phyloP scores from a whole-genome alignment of 352 stramenopile genomes.

The Globisporangium emineosum region DNA sequence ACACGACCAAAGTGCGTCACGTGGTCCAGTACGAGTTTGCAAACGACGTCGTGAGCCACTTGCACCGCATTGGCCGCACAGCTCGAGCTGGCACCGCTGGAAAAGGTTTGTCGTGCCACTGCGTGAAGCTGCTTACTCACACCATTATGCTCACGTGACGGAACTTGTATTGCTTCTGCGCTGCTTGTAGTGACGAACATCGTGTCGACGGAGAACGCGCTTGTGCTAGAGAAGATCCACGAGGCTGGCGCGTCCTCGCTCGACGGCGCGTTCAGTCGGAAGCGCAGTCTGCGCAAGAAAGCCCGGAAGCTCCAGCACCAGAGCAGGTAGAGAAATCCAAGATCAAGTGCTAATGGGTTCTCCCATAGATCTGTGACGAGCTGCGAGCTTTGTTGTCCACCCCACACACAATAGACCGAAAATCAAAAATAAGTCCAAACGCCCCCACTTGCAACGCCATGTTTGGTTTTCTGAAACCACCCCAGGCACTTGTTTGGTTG shows the following conservation, averaged over 20 bases:
- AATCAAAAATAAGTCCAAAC: not conserved
- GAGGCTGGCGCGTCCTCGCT: slow-evolving; percentile 48
- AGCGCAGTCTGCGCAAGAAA: slow-evolving; percentile 80
- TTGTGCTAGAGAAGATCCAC: slow-evolving; percentile 65
- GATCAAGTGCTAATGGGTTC: too few species aligned
- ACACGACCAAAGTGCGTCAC: slow-evolving; percentile 67
- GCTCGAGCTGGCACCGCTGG: slow-evolving; percentile 50
- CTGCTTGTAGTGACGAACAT: slow-evolving; percentile 59
- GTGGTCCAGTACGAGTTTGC: slow-evolving; percentile 84
- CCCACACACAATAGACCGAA: not conserved
- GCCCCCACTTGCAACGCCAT: not conserved
- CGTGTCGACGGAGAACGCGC: slow-evolving; percentile 49
- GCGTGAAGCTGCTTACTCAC: too few species aligned
- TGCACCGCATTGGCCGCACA: slow-evolving; percentile 78
- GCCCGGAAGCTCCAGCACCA: slow-evolving; percentile 48
- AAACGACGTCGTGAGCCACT: slow-evolving; percentile 74
- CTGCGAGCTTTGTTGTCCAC: not conserved
- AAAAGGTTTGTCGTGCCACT: slow-evolving; percentile 47
- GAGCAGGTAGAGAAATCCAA: slow-evolving; percentile 6
- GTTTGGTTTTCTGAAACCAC: slow-evolving; percentile 6
- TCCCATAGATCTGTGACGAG: not conserved
- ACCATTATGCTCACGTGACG: not conserved
- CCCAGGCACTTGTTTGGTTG: not conserved
- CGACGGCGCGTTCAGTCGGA: slow-evolving; percentile 71
- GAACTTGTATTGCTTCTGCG: not conserved